Evolutionary conservation across 75 land plant species (phyloP).

Genomic region (Cryptomeria japonica): DNA sequence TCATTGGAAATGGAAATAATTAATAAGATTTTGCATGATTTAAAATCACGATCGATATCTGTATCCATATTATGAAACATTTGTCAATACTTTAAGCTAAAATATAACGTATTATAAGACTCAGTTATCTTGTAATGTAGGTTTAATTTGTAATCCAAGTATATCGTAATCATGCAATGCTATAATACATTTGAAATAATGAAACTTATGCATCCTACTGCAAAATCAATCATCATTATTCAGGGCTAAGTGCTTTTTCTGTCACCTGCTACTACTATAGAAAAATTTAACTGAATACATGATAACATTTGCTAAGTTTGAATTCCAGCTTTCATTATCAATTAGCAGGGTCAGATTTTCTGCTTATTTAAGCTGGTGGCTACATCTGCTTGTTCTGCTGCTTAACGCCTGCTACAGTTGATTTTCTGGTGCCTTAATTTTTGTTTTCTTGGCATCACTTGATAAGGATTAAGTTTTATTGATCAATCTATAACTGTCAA

Average conservation of each 20-base stretch:
- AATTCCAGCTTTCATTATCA: too few species aligned
- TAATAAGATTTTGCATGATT: not conserved
- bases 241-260: not conserved
- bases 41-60: not conserved
- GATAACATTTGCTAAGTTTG: too few species aligned
- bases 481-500: too few species aligned
- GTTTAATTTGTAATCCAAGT: not conserved
- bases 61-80: not conserved
- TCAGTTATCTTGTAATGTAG: not conserved
- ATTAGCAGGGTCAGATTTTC: too few species aligned
- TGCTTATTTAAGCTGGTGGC: too few species aligned
- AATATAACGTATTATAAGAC: not conserved
- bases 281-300: too few species aligned
- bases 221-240: not conserved
- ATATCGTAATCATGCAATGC: not conserved
- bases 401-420: too few species aligned
- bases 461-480: too few species aligned
- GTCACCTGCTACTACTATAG: not conserved
- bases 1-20: not conserved
- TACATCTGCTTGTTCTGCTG: too few species aligned
- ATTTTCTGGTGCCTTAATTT: too few species aligned
- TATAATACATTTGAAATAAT: not conserved
- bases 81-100: not conserved
- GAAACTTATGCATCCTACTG: not conserved
- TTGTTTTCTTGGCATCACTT: too few species aligned